phyloP scores from a whole-genome alignment of 805 yeast genomes.

The Metschnikowia santaceciliae region DNA sequence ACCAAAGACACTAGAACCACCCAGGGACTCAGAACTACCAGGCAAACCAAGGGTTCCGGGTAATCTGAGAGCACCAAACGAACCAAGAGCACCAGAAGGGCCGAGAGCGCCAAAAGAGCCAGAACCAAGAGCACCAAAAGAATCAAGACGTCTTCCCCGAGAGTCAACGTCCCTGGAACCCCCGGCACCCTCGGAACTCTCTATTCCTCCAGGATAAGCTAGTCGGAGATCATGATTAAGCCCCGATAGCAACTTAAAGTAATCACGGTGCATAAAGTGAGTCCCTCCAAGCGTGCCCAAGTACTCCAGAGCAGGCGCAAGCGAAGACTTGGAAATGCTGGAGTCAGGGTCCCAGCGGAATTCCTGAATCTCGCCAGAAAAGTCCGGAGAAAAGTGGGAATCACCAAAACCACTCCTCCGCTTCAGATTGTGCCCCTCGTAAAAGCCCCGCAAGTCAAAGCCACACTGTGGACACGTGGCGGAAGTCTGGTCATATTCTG shows the following conservation, averaged over 20 bases:
- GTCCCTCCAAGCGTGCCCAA: conserved; percentile 1
- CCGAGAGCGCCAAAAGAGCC: too few relatives aligned
- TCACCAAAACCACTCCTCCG: background rate
- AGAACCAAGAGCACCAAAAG: too few relatives aligned
- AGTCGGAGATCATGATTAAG: conserved; percentile 16
- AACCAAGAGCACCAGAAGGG: too few relatives aligned
- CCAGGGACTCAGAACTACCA: too few relatives aligned
- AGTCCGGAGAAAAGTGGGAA: background rate
- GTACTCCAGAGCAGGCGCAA: background rate
- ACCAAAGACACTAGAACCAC: too few relatives aligned
- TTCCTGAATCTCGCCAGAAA: background rate
- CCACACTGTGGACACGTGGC: conserved; percentile 5
- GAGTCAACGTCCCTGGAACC: background rate
- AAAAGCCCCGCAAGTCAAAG: background rate
- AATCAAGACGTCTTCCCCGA: background rate
- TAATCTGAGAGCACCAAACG: too few relatives aligned
- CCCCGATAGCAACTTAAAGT: conserved; percentile 32
- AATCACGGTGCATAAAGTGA: conserved; percentile 33
- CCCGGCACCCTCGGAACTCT: background rate
- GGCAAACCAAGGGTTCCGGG: background rate
- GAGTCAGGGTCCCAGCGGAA: background rate
- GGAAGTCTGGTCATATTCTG: background rate
- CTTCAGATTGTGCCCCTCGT: background rate
- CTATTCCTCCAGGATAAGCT: background rate
- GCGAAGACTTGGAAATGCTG: background rate